Conservation (phyloP, 805 yeast species). For the Kazachstania africana region DNA sequence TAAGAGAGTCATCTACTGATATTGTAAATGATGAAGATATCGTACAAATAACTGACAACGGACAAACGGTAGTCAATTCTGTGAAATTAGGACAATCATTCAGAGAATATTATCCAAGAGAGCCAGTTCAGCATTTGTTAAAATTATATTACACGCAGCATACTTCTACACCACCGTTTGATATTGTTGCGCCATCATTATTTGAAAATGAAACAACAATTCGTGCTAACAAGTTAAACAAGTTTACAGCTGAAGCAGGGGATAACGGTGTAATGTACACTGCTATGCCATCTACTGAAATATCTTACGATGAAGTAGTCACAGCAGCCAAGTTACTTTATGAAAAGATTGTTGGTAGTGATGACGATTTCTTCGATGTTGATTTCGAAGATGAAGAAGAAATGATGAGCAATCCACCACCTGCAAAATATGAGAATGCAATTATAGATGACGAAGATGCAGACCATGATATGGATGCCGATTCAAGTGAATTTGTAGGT, state of each 20-base stretch:
- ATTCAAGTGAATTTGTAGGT: slow-evolving; percentile 31
- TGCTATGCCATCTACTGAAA: slow-evolving; percentile 69
- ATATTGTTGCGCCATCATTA: slow-evolving; percentile 34
- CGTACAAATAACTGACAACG: slow-evolving; percentile 40
- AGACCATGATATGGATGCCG: slow-evolving; percentile 19
- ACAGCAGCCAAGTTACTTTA: slow-evolving; percentile 70
- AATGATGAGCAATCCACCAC: neutral
- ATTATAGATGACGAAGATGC: slow-evolving; percentile 22
- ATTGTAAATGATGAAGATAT: slow-evolving; percentile 50
- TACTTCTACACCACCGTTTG: slow-evolving; percentile 45
- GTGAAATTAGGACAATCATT: slow-evolving; percentile 79
- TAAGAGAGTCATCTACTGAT: slow-evolving; percentile 61
- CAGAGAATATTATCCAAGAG: slow-evolving; percentile 74
- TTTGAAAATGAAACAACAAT: slow-evolving; percentile 24
- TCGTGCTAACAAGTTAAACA: neutral
- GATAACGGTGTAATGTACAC: slow-evolving; percentile 40
- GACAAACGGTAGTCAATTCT: slow-evolving; percentile 62
- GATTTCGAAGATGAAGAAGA: slow-evolving; percentile 94
- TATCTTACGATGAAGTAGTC: slow-evolving; percentile 84
- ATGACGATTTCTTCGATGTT: slow-evolving; percentile 91
- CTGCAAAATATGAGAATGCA: slow-evolving; percentile 16
- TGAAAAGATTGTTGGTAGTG: slow-evolving; percentile 75
- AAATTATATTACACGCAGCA: slow-evolving; percentile 52
- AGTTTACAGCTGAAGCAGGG: slow-evolving; percentile 28
- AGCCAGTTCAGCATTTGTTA: slow-evolving; percentile 48